A percentile compares a stretch with the other conserved stretches of the same genome.
phyloP scores from a whole-genome alignment of 495 filamentous ascomycete genomes.

The Pyrenopolyporus hunteri region DNA sequence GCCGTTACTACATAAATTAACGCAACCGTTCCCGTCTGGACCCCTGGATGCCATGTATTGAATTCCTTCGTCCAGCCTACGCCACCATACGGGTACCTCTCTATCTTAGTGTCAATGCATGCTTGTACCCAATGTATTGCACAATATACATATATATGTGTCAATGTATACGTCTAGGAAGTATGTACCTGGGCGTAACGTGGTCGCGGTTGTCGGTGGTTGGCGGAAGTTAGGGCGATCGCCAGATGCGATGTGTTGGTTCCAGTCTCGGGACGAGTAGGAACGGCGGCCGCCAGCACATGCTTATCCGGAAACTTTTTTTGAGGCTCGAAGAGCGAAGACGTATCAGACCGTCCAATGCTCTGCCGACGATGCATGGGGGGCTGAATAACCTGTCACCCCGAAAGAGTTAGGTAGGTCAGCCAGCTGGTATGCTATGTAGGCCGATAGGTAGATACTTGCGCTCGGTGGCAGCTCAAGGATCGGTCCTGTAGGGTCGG shows the following conservation, averaged over 20 bases:
- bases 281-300: conserved; percentile 23
- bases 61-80: too few species aligned
- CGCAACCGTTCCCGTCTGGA: conserved; percentile 14
- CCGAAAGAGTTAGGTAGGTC: conserved; percentile 15
- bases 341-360: conserved; percentile 3
- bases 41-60: too few species aligned
- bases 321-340: conserved; percentile 23
- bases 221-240: conserved; percentile 16
- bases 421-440: background rate
- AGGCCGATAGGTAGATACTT: conserved; percentile 1
- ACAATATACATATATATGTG: background rate
- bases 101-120: too few species aligned
- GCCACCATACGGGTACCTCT: too few species aligned
- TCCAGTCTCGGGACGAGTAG: conserved; percentile 52
- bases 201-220: background rate
- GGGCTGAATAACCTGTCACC: conserved; percentile 7
- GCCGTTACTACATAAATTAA: conserved; percentile 16
- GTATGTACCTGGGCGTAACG: conserved; percentile 1
- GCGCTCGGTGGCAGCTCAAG: conserved; percentile 10
- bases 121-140: too few species aligned
- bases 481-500: conserved; percentile 4
- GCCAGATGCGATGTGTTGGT: too few species aligned
- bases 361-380: conserved; percentile 4
- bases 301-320: conserved; percentile 32
- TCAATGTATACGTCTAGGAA: background rate